Evolutionary conservation across 495 filamentous ascomycete genomes (phyloP).

Genomic region (Lasiosphaeria ovina): DNA sequence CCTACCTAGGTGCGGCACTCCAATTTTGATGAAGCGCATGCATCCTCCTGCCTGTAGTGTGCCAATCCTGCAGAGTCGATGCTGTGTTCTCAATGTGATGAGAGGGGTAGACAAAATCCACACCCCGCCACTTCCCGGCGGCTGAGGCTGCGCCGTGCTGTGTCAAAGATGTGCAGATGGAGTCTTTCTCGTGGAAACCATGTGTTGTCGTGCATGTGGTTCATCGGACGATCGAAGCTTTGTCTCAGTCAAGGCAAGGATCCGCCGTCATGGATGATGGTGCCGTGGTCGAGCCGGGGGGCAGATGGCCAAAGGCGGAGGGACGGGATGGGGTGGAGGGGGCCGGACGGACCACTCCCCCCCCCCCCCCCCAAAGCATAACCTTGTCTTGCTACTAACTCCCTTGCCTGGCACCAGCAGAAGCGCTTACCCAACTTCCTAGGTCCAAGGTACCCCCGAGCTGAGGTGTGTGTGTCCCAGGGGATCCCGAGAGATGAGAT

Average conservation of each 20-base stretch:
- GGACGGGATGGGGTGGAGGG: neutral
- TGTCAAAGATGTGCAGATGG: neutral
- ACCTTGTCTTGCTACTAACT: neutral
- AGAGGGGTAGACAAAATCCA: neutral
- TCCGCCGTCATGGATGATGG: constrained; percentile 10
- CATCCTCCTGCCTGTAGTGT: no score
- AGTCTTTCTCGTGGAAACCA: constrained; percentile 9
- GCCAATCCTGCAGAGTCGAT: no score
- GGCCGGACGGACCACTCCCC: neutral
- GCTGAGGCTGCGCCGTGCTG: neutral
- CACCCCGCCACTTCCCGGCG: neutral
- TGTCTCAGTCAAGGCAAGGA: constrained; percentile 17
- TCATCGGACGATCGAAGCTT: constrained; percentile 14
- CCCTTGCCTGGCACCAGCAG: constrained; percentile 3
- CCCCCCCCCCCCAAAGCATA: neutral
- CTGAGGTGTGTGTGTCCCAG: no score
- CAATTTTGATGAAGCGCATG: no score
- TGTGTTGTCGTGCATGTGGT: constrained; percentile 10
- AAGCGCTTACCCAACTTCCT: no score
- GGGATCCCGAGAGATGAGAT: constrained; percentile 7
- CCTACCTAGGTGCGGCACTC: no score
- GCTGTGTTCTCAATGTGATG: neutral
- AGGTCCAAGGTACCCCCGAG: no score
- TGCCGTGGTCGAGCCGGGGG: constrained; percentile 6
- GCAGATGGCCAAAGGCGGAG: neutral